Conservation (phyloP, 2,329 filamentous ascomycete genomes). For the Cercospora janseana region DNA sequence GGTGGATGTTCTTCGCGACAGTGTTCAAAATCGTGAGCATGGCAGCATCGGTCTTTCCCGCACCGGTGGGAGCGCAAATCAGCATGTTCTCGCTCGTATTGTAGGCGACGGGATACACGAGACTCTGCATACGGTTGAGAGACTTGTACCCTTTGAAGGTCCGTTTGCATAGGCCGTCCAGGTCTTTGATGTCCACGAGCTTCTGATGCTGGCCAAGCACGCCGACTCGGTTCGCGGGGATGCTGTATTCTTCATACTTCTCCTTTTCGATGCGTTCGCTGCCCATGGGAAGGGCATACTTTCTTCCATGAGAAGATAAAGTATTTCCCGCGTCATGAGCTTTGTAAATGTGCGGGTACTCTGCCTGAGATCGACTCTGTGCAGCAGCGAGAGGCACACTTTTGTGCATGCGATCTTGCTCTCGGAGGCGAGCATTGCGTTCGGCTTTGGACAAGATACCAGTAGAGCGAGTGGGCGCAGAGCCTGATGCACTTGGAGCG, state of each 20-base stretch:
- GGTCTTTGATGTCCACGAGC: slow-evolving; percentile 72
- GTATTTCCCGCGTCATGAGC: slow-evolving; percentile 80
- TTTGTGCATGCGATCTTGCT: slow-evolving; percentile 81
- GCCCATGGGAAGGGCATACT: slow-evolving; percentile 77
- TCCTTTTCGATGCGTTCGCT: slow-evolving; percentile 66
- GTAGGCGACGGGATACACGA: slow-evolving; percentile 93
- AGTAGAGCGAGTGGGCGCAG: slow-evolving; percentile 42
- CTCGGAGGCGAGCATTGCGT: slow-evolving; percentile 72
- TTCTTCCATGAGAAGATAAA: slow-evolving; percentile 73
- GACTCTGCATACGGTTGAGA: slow-evolving; percentile 95
- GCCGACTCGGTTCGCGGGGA: slow-evolving; percentile 80
- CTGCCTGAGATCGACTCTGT: slow-evolving; percentile 66
- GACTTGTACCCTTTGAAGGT: slow-evolving; percentile 94
- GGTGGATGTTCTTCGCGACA: slow-evolving; percentile 78
- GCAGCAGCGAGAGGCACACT: slow-evolving; percentile 66
- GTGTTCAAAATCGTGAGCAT: slow-evolving; percentile 95
- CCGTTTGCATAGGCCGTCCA: slow-evolving; percentile 85
- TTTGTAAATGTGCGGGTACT: slow-evolving; percentile 94
- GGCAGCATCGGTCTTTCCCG: slow-evolving; percentile 95
- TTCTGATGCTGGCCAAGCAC: slow-evolving; percentile 69
- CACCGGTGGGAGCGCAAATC: slow-evolving; percentile 92
- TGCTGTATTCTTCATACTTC: slow-evolving; percentile 84
- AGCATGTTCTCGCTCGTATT: slow-evolving; percentile 98
- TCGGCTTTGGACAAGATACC: slow-evolving; percentile 71
- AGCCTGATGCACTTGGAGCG: slow-evolving; percentile 29